Base-by-base conservation (phyloP, 768 basidiomycete genomes). In the Pisolithus orientalis region DNA sequence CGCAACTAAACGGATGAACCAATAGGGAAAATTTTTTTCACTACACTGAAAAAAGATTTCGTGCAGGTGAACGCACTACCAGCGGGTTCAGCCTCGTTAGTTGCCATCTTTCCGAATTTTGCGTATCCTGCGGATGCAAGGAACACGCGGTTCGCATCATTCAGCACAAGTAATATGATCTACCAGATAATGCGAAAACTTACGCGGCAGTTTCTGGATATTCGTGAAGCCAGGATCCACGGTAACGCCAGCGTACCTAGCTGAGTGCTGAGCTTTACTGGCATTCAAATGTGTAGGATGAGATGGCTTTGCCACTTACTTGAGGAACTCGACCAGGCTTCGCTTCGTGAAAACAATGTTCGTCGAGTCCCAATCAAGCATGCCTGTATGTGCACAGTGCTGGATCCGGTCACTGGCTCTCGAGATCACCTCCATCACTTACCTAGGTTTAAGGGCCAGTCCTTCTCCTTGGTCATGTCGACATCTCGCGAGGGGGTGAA, bases 321-420 rank as follows among this genome's bases (percentile, higher is more conserved):
- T 87, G 57, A 90, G 71, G 64, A 90, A 90, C 59, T 90, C 87
- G 49, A 89, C 73, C 56, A 90, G 70, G 40, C 80, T 72, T 39
- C 88, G 80, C 62, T 90, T 90, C 13, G 86, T 90, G 64, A 90
- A 90, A 28, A 90, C 80, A 55, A 90, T 87, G 54, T 69, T 80
- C 45, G 84, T 87, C 11, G 69, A 64, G 62, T 90, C 88, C 87
- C 88, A 90, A 67, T 90, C 88, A 57, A 90, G 72, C 81, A 87
- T 79, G 54, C 86, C 87, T 88, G 50, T 34, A 34, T 14, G 34
- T 34, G 5, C 3, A 42, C 38, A 10, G 27, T 10, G 53, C 29
- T 50, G 25, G 2, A 5, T 49, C 16, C 34, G 24, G 39, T 27
- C 29, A 39, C 14, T 11, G 38, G 25, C 38, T 53, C 24, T 6